Conservation (phyloP, 2,329 filamentous ascomycete genomes). For the Eutypella sp. region DNA sequence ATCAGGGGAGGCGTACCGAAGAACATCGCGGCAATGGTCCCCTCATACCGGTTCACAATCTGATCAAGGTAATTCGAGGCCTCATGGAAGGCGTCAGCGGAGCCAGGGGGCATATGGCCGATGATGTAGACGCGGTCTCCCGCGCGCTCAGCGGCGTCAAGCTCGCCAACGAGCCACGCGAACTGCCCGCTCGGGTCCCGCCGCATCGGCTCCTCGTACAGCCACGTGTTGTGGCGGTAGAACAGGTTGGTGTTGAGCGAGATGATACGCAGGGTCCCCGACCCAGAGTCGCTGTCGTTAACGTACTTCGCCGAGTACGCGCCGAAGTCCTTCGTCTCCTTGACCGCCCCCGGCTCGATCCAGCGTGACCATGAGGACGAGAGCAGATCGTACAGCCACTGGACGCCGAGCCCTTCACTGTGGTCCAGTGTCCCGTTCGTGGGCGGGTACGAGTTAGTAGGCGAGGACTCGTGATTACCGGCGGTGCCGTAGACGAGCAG, state of each 20-base stretch:
- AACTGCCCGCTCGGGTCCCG: slow-evolving; percentile 48
- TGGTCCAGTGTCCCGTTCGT: slow-evolving; percentile 29
- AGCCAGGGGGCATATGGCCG: slow-evolving; percentile 51
- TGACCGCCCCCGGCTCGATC: slow-evolving; percentile 34
- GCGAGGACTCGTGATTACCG: slow-evolving; percentile 54
- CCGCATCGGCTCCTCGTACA: slow-evolving; percentile 46
- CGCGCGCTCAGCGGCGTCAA: slow-evolving; percentile 46
- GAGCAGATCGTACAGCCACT: slow-evolving; percentile 50
- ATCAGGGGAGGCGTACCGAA: slow-evolving; percentile 33
- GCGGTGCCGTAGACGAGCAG: slow-evolving; percentile 46
- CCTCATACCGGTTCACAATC: slow-evolving; percentile 47
- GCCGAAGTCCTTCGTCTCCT: slow-evolving; percentile 36
- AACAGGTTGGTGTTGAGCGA: slow-evolving; percentile 57
- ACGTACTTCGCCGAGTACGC: slow-evolving; percentile 45
- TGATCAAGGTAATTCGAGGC: slow-evolving; percentile 48
- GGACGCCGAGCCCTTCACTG: slow-evolving; percentile 23
- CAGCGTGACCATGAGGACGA: slow-evolving; percentile 42
- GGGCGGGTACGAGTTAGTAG: slow-evolving; percentile 47
- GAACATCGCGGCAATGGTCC: slow-evolving; percentile 51
- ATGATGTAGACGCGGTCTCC: slow-evolving; percentile 52
- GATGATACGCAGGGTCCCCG: slow-evolving; percentile 47
- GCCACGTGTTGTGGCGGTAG: slow-evolving; percentile 54
- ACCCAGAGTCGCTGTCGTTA: slow-evolving; percentile 11
- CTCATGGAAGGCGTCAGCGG: slow-evolving; percentile 46
- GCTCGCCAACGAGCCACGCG: slow-evolving; percentile 47